These are phyloP conservation scores for Bromus sterilis DNA, from an alignment of 176 grass and related monocot genomes.

Conservation along the genomic window DNA sequence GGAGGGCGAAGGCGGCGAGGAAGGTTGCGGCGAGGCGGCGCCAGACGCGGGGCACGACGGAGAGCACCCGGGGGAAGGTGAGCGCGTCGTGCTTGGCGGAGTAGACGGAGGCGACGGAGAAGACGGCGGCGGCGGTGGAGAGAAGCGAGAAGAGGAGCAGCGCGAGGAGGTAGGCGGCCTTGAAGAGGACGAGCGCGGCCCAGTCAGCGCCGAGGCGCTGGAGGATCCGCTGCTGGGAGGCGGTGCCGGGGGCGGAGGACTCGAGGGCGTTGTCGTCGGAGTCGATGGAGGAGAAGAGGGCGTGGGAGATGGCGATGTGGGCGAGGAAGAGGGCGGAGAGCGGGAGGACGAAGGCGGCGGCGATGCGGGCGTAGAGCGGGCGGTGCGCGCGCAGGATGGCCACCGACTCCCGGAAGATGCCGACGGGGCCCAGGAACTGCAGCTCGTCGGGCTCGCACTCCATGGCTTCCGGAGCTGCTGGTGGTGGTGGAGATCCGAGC, in stretches of 20 bases:
- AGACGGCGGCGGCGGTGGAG: slow-evolving; percentile 78
- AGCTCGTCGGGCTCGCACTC: slow-evolving; percentile 85
- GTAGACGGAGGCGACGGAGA: slow-evolving; percentile 88
- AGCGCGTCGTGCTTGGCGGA: slow-evolving; percentile 68
- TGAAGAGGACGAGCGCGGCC: slow-evolving; percentile 62
- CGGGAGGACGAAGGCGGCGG: slow-evolving; percentile 60
- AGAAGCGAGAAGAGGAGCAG: slow-evolving; percentile 85
- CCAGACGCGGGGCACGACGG: slow-evolving; percentile 93
- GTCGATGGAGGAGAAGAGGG: slow-evolving; percentile 71
- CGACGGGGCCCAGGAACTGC: slow-evolving; percentile 60
- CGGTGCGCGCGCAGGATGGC: slow-evolving; percentile 48
- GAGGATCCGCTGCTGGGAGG: slow-evolving; percentile 41
- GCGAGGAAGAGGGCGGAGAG: slow-evolving; percentile 70
- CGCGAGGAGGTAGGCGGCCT: slow-evolving; percentile 68
- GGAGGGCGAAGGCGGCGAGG: slow-evolving; percentile 72
- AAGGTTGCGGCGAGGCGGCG: slow-evolving; percentile 71
- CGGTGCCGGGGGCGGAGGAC: slow-evolving; percentile 37
- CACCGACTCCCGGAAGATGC: slow-evolving; percentile 41
- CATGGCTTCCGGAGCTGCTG: neutral
- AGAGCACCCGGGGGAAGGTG: slow-evolving; percentile 69
- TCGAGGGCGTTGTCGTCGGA: slow-evolving; percentile 62
- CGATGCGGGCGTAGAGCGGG: slow-evolving; percentile 62
- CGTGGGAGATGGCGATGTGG: slow-evolving; percentile 82
- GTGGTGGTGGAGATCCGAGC: neutral
- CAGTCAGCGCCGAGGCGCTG: slow-evolving; percentile 51